Conservation (phyloP, 2,329 filamentous ascomycete genomes). For the Thermothelomyces thermophilus region DNA sequence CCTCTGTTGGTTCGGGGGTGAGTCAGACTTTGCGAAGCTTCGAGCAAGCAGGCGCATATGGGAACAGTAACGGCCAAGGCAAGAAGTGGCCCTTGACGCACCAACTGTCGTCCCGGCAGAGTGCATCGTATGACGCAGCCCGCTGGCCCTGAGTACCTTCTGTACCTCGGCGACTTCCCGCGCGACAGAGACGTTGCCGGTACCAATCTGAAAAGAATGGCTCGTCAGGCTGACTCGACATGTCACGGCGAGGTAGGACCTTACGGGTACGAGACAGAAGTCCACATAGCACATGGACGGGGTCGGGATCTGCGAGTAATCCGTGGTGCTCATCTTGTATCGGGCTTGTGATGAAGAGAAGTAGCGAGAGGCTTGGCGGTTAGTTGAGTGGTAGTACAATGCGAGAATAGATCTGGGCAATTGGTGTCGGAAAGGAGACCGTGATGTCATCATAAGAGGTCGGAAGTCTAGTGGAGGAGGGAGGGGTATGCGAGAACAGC, state of each 20-base stretch:
- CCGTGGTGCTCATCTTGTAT: slow-evolving; percentile 17
- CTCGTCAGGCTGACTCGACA: not conserved
- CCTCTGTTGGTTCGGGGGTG: slow-evolving; percentile 52
- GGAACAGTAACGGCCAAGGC: too few relatives aligned
- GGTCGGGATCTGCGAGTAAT: slow-evolving; percentile 50
- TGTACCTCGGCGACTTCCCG: slow-evolving; percentile 86
- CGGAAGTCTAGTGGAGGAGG: not conserved
- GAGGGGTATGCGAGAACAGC: slow-evolving; percentile 1
- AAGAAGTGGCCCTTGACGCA: slow-evolving; percentile 37
- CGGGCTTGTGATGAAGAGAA: not conserved
- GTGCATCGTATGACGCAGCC: slow-evolving; percentile 82
- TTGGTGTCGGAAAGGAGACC: not conserved
- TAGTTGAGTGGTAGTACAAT: too few relatives aligned
- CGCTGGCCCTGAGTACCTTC: slow-evolving; percentile 71
- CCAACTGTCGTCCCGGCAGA: slow-evolving; percentile 89
- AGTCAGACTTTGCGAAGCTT: not conserved
- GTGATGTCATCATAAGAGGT: not conserved
- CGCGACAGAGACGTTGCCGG: slow-evolving; percentile 66
- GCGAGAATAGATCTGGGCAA: not conserved
- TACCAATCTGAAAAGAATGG: slow-evolving; percentile 61
- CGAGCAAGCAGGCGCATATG: not conserved
- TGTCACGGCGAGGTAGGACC: slow-evolving; percentile 20
- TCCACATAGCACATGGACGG: slow-evolving; percentile 76
- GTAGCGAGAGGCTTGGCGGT: not conserved
- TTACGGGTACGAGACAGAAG: slow-evolving; percentile 81